Base-by-base conservation (phyloP, 2,329 filamentous ascomycete species). In the Cordyceps militaris region DNA sequence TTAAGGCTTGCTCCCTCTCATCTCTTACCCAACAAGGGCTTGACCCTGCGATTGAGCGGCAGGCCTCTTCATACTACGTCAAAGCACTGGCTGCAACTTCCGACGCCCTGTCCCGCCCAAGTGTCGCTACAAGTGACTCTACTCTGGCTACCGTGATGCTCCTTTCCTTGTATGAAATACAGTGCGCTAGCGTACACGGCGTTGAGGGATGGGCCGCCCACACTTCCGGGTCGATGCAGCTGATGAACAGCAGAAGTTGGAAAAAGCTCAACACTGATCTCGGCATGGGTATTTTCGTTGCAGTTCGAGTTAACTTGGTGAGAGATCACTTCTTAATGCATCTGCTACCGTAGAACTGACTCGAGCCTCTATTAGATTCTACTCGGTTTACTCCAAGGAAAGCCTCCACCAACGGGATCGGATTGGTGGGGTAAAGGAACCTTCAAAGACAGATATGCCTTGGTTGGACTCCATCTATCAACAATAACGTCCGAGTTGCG, bases 171-270 rank as follows among this genome's bases (percentile, higher is more conserved):
- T 54, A 43, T 7, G 50, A 54, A 32, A 43, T 54, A 23, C 50
- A 54, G 16, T 54, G 38, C 2, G 50, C 38, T 5, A 44, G 26
- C 19, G 40, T n/a, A 14, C n/a, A 10, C 4, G 50, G 50, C 8
- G 40, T 32, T 19, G 10, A 43, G 23, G 50, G 38, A 30, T 54
- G 40, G 36, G 40, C 7, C 13, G 42, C 40, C 11, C 50, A 54
- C n/a, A 23, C 40, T 32, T 30, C 50, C 1, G 50, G 50, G n/a
- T 54, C 50, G 19, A 44, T 44, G 40, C 50, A 54, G 40, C 38
- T 54, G 16, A 54, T 54, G 38, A 54, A 54, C 26, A 54, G 50
- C 38, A 54, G 50, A 34, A 54, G 50, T 40, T 54, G 50, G 50
- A 54, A 54, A 23, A 44, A 24, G 16, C 50, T 54, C 10, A 44